Evolutionary conservation across 805 yeast genomes (phyloP), one percentile per base, ranked within the genome.

Genomic region (Ogataea degrootiae): DNA sequence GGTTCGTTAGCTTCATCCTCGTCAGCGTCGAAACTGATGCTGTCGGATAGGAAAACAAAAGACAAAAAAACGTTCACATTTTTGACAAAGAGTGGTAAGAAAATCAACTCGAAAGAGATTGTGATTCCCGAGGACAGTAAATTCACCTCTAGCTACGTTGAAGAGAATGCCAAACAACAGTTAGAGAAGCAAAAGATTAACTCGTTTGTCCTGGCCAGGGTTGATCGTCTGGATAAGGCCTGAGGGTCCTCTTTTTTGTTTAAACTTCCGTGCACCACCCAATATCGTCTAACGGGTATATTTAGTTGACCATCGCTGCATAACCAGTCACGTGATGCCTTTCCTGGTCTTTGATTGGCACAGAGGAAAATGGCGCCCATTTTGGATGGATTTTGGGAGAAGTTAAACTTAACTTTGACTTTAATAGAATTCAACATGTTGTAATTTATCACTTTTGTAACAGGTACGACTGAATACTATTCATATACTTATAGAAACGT

Each of bases 171-270:
- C 45, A 71, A 73, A 50, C 69, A 75, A 49, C 70, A 70, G 51
- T 68, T 69, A 37, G 85, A 84, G 61, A 74, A 79, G 45, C 79
- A 79, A 51, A 70, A 73, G 55, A 76, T 85, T 47, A 79, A 81
- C 62, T 71, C 72, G 37, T 72, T 80, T 48, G 85, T 83, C 22
- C 57, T 76, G 37, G 67, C 70, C 31, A 69, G 70, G 71, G 70
- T 44, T 35, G 19, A 41, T 34, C 17, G 37, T 11, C 16, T 14
- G 9, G 38, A 19, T 26, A 11, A 23, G 22, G 34, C 26, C 14
- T 23, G n/a, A n/a, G 23, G 5, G 3, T 23, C 29, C 29, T 26
- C 8, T 26, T 7, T 26, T 26, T 6, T 22, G 31, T 26, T 9
- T 26, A 26, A 9, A 26, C 31, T 26, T 26, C 31, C 31, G 31